These are phyloP conservation scores for Pseudocercospora fuligena DNA, from an alignment of 2,329 filamentous ascomycete species.

Conservation along the genomic window DNA sequence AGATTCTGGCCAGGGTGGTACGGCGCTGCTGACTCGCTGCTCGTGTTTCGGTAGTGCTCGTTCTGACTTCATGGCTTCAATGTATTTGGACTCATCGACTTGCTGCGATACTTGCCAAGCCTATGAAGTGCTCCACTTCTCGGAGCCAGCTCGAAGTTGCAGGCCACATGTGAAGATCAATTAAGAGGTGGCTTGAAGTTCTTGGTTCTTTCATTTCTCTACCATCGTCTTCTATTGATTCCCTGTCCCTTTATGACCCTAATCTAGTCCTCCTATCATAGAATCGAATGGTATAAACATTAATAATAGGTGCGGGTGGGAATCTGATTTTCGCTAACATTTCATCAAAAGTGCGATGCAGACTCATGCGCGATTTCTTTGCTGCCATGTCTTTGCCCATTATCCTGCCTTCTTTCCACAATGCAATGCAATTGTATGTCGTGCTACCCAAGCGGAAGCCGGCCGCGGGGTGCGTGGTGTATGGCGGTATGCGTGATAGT, in stretches of 20 bases:
- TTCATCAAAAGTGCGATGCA: conserved; percentile 8
- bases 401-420: background rate
- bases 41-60: too few relatives aligned
- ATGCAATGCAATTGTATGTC: conserved; percentile 9
- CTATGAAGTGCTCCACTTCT: too few relatives aligned
- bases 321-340: conserved; percentile 5
- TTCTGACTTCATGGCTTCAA: too few relatives aligned
- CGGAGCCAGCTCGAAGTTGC: too few relatives aligned
- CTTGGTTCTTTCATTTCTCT: background rate
- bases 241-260: background rate
- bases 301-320: conserved; percentile 9
- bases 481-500: background rate
- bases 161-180: background rate
- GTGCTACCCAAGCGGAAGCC: conserved; percentile 11
- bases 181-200: background rate
- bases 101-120: too few relatives aligned
- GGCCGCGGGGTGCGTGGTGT: conserved; percentile 9
- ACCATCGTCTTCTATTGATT: conserved; percentile 2
- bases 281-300: conserved; percentile 17
- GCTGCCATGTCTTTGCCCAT: conserved; percentile 5
- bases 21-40: too few relatives aligned
- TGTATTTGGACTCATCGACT: too few relatives aligned
- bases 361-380: background rate
- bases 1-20: too few relatives aligned
- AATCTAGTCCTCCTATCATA: conserved; percentile 1